Evolutionary conservation across 2,329 filamentous ascomycete species (phyloP).

Genomic region (Didymosphaeria variabile): DNA sequence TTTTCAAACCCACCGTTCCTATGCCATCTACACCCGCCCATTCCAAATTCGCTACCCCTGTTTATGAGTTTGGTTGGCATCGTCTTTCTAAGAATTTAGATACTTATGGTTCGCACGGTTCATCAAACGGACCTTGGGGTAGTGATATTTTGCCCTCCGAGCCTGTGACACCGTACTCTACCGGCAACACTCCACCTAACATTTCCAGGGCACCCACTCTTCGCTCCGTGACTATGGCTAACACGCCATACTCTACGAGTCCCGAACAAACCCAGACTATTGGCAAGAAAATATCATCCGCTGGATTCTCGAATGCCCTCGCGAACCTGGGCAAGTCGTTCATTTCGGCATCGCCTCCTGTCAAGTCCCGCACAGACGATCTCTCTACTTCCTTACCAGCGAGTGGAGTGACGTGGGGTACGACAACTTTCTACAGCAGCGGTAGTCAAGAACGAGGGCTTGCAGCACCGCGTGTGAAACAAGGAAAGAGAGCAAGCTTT

Average conservation of each 20-base stretch:
- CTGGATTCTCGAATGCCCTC: constrained; percentile 52
- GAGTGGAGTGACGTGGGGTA: constrained; percentile 58
- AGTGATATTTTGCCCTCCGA: constrained; percentile 52
- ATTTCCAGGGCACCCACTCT: constrained; percentile 51
- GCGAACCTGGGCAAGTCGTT: constrained; percentile 53
- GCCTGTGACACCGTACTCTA: constrained; percentile 62
- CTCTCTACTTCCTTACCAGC: constrained; percentile 54
- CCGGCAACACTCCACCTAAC: constrained; percentile 61
- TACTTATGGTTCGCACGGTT: constrained; percentile 59
- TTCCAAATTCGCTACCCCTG: constrained; percentile 42
- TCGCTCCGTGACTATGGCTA: constrained; percentile 47
- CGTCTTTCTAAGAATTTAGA: constrained; percentile 41
- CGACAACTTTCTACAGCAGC: constrained; percentile 51
- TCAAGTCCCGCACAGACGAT: constrained; percentile 48
- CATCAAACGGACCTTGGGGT: constrained; percentile 61
- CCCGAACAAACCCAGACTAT: constrained; percentile 49
- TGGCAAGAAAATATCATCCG: constrained; percentile 44
- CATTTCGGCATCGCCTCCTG: constrained; percentile 50
- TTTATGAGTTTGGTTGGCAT: constrained; percentile 43
- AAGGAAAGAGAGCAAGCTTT: constrained; percentile 51
- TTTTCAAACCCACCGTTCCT: constrained; percentile 50
- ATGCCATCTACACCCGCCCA: constrained; percentile 43
- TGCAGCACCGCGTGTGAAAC: constrained; percentile 42
- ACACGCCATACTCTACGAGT: constrained; percentile 54
- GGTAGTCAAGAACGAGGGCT: constrained; percentile 42